These are phyloP conservation scores for Monosporozyma unispora DNA, from an alignment of 805 yeast genomes.

Conservation along the genomic window DNA sequence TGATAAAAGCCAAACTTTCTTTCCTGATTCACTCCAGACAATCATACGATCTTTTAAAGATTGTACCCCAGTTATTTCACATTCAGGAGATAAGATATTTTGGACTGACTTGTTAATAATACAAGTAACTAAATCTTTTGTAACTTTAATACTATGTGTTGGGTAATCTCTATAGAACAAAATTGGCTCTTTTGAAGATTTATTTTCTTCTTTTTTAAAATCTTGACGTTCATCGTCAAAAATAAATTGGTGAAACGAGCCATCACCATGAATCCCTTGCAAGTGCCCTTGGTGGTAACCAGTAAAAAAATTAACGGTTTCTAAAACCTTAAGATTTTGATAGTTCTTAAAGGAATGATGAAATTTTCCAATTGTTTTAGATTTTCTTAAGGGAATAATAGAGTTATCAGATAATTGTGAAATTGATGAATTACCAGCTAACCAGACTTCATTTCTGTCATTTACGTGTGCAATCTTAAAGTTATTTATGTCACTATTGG, in stretches of 20 bases:
- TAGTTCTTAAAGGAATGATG: not conserved
- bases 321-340: not conserved
- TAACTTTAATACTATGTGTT: not conserved
- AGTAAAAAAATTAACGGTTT: not conserved
- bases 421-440: slow-evolving; percentile 2
- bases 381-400: not conserved
- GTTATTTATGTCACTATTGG: not conserved
- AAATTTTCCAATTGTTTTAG: not conserved
- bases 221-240: not conserved
- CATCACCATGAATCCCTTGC: not conserved
- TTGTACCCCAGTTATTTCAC: not conserved
- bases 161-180: not conserved
- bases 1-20: not conserved
- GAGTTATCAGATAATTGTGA: not conserved
- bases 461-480: not conserved
- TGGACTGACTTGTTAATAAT: not conserved
- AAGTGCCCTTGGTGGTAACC: not conserved
- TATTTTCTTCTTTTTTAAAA: not conserved
- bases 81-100: not conserved
- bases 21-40: slow-evolving; percentile 1
- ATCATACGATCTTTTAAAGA: not conserved
- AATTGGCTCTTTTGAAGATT: not conserved
- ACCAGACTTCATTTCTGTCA: slow-evolving; percentile 1
- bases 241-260: not conserved
- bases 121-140: not conserved